A percentile compares a stretch with the other conserved stretches of the same genome.
Evolutionary conservation across 768 basidiomycete species (phyloP).

Genomic region (Amanita polypyramis): DNA sequence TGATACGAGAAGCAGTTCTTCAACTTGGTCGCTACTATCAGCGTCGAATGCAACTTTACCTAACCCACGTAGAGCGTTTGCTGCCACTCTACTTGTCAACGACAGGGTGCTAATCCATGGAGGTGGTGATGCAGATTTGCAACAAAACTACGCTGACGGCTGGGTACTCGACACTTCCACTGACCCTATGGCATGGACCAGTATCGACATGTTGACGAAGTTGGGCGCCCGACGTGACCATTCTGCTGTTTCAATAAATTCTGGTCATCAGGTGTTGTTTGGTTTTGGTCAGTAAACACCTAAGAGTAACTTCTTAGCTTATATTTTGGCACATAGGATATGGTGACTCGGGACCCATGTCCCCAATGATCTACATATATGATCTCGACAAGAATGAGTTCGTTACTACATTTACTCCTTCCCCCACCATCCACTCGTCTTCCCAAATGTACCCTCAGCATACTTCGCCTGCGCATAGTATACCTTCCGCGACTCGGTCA

Average conservation of each 20-base stretch:
- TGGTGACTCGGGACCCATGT: constrained; percentile 36
- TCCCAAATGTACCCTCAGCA: constrained; percentile 10
- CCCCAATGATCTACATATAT: constrained; percentile 46
- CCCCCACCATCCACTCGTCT: constrained; percentile 24
- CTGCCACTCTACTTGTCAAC: constrained; percentile 35
- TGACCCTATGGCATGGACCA: constrained; percentile 51
- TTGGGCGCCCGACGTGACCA: constrained; percentile 67
- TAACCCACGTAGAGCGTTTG: constrained; percentile 53
- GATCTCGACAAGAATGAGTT: constrained; percentile 32
- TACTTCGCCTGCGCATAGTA: not conserved
- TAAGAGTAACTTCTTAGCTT: not conserved
- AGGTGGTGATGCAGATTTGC: constrained; percentile 50
- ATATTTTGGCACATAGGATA: constrained; percentile 30
- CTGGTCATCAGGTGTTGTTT: constrained; percentile 57
- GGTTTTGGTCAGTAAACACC: constrained; percentile 57
- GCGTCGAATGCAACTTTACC: constrained; percentile 35
- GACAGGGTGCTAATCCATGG: constrained; percentile 68
- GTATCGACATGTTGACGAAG: constrained; percentile 37
- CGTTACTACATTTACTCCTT: constrained; percentile 30
- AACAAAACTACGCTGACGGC: constrained; percentile 52
- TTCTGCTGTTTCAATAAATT: constrained; percentile 55
- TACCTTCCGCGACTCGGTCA: constrained; percentile 19
- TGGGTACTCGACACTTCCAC: constrained; percentile 55
- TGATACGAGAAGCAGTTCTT: constrained; percentile 38
- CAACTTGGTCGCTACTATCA: constrained; percentile 39